These are phyloP conservation scores for Linderniella brevidens DNA, from an alignment of 257 asterid species.

Conservation along the genomic window DNA sequence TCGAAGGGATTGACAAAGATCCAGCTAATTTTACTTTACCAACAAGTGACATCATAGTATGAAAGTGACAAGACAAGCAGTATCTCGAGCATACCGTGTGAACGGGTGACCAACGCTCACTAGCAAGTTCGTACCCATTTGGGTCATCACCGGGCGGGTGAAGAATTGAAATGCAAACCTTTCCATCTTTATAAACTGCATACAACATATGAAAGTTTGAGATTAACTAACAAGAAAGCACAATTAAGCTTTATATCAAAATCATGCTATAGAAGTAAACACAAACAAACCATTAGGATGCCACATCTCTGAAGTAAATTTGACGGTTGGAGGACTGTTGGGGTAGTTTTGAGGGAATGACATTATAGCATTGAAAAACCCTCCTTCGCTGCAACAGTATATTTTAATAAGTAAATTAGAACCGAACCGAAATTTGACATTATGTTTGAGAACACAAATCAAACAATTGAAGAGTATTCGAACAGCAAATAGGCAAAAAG, in stretches of 20 bases:
- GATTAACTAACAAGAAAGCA: conserved; percentile 9
- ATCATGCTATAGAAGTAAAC: neutral
- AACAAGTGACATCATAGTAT: no score
- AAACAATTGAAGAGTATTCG: conserved; percentile 2
- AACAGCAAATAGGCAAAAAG: conserved; percentile 1
- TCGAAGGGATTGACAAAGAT: no score
- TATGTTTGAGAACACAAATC: neutral
- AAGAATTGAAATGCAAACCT: conserved; percentile 93
- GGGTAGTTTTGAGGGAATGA: conserved; percentile 81
- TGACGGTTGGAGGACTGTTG: conserved; percentile 83
- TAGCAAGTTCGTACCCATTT: conserved; percentile 96
- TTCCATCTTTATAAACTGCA: conserved; percentile 89
- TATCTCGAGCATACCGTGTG: conserved; percentile 59
- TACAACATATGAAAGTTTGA: neutral
- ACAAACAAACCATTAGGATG: conserved; percentile 84
- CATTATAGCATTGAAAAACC: conserved; percentile 94
- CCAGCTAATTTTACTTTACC: no score
- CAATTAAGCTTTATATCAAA: conserved; percentile 2
- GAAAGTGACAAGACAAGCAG: conserved; percentile 5
- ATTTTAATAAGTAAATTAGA: conserved; percentile 12
- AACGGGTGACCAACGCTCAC: conserved; percentile 99
- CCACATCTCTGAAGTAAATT: conserved; percentile 88
- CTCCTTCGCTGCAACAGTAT: conserved; percentile 72
- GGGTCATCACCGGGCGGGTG: conserved; percentile 99
- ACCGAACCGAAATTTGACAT: neutral